Percentiles rank a stretch among this genome's conserved stretches.
These are phyloP conservation scores for Przewalskia tangutica DNA, from an alignment of 257 asterid genomes.

Conservation along the genomic window DNA sequence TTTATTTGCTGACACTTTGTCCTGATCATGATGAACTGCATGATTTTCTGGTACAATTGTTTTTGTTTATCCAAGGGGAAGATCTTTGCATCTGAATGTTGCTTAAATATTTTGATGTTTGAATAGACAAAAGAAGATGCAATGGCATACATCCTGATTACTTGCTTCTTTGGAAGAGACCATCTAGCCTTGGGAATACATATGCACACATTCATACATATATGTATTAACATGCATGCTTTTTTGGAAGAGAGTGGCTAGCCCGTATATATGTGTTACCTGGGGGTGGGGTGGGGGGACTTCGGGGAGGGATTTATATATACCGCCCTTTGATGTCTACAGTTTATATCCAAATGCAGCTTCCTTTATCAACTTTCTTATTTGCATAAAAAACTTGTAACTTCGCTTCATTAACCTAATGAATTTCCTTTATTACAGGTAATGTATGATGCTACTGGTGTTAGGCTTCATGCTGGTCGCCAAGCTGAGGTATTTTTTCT, in stretches of 20 bases:
- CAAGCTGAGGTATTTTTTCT: conserved; percentile 81
- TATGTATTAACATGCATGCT: not conserved
- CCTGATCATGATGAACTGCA: not conserved
- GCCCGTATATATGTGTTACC: not conserved
- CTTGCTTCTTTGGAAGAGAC: not conserved
- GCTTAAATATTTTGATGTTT: not conserved
- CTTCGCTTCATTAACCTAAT: conserved; percentile 14
- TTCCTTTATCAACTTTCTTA: not conserved
- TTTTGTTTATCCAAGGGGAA: not conserved
- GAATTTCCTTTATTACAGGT: conserved; percentile 43
- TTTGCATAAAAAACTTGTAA: not conserved
- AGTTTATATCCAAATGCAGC: not conserved
- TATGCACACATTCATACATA: not conserved
- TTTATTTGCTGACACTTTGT: not conserved
- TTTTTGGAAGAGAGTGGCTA: not conserved
- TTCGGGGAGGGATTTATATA: not conserved
- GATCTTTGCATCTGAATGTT: not conserved
- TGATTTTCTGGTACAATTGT: no score
- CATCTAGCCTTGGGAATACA: not conserved
- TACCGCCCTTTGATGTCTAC: not conserved
- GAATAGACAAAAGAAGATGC: not conserved
- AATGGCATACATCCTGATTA: not conserved
- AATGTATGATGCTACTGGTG: conserved; percentile 94
- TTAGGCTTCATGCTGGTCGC: conserved; percentile 95
- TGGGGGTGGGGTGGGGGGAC: not conserved